Percentiles rank a stretch among this genome's conserved stretches.
phyloP scores from a whole-genome alignment of 2,329 filamentous ascomycete species.

The Tolypocladium guangdongense region DNA sequence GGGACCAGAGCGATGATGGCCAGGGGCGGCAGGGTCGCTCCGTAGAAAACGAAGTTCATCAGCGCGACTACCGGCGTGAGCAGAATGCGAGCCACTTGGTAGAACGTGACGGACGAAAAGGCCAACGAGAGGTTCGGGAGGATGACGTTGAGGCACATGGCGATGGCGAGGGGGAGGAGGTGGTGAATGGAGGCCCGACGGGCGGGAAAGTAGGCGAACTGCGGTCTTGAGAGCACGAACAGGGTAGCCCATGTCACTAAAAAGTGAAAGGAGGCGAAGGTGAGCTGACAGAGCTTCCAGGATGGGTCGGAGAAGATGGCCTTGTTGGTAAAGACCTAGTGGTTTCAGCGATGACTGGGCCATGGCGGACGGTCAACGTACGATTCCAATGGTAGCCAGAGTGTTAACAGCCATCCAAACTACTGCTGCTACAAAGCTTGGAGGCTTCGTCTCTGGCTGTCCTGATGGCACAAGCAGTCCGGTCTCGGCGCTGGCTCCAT shows the following conservation, averaged over 20 bases:
- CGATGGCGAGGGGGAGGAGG: slow-evolving; percentile 52
- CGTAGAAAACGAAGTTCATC: slow-evolving; percentile 54
- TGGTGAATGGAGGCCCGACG: slow-evolving; percentile 42
- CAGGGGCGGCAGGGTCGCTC: slow-evolving; percentile 39
- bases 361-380: slow-evolving; percentile 20
- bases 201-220: slow-evolving; percentile 47
- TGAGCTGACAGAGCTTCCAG: slow-evolving; percentile 50
- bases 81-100: slow-evolving; percentile 57
- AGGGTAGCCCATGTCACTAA: slow-evolving; percentile 53
- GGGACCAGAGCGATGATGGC: slow-evolving; percentile 47
- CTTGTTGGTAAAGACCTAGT: slow-evolving; percentile 59
- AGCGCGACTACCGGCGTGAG: slow-evolving; percentile 54
- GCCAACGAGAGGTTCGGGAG: slow-evolving; percentile 58
- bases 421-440: neutral
- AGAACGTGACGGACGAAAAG: slow-evolving; percentile 58
- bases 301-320: slow-evolving; percentile 54
- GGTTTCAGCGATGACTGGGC: neutral
- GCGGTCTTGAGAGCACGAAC: slow-evolving; percentile 47
- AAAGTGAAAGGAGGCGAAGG: slow-evolving; percentile 60
- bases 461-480: neutral
- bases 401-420: slow-evolving; percentile 53
- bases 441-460: neutral
- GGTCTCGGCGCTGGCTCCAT: neutral
- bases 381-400: slow-evolving; percentile 51
- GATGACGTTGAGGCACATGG: slow-evolving; percentile 60